Base-by-base conservation (phyloP, 768 basidiomycete genomes). In the Mycena albidolilacea region DNA sequence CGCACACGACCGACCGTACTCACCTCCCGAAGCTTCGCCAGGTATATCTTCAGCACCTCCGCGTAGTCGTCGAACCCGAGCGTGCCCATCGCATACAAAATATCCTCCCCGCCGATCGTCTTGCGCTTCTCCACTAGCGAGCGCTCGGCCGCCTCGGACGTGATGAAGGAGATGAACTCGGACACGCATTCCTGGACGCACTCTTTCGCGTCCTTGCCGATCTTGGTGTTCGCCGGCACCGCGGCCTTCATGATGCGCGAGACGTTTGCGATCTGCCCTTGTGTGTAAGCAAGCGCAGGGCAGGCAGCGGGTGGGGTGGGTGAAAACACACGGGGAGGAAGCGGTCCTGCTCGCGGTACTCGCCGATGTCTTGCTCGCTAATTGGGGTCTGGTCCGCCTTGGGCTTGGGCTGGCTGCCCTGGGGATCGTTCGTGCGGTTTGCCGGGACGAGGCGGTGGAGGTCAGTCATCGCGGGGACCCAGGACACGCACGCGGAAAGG, bases 101-200 rank as follows among this genome's bases (percentile, higher is more conserved):
- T 97, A 81, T 99, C 97, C 86, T 99, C 97, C 35, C 97, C 97
- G 14, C 96, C 97, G 55, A 98, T 97, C 70, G 97, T 99, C 87
- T 99, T 99, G 73, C 97, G 89, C 84, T 99, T 99, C 86, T 98
- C 97, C 77, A 94, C 86, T 80, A 94, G 90, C 76, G 96, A 97
- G 79, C 96, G 96, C 82, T 98, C 97, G 17, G 95, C 96, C 6
- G 97, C 97, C 82, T 99, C 97, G 55, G 93, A 95, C 38, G 97
- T 98, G 85, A 99, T 96, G 88, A 99, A 99, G 77, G 92, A 92
- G 82, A 99, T 98, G 87, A 98, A 99, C 85, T 99, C 97, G 54
- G 95, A 96, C 68, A 98, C 96, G 83, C 97, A 98, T 84, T 98
- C 97, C 81, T 99, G 97, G 54, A 98, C 96, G 83, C 95, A 97